phyloP scores from a whole-genome alignment of 2,329 filamentous ascomycete species.

The Geosmithia putterillii region DNA sequence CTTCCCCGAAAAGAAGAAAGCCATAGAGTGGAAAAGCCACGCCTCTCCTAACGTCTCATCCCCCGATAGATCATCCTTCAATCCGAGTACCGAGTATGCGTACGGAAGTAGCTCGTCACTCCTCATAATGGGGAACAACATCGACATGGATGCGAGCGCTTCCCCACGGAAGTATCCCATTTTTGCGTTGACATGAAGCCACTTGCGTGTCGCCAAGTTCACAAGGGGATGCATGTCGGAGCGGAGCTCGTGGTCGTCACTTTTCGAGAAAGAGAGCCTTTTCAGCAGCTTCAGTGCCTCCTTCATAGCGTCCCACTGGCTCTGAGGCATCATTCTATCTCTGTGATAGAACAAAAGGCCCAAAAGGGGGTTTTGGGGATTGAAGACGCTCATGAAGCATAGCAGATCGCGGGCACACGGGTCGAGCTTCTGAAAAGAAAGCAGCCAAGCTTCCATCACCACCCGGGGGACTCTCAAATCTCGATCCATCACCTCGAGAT shows the following conservation, averaged over 20 bases:
- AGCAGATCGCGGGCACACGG: slow-evolving; percentile 14
- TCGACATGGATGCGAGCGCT: slow-evolving; percentile 7
- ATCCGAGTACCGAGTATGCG: no score
- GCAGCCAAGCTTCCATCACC: slow-evolving; percentile 1
- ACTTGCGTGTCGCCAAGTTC: slow-evolving; percentile 17
- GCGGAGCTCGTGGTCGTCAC: slow-evolving; percentile 4
- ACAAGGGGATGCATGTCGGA: slow-evolving; percentile 20
- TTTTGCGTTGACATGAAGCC: slow-evolving; percentile 8
- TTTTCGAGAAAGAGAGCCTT: slow-evolving; percentile 17
- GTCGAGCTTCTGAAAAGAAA: slow-evolving; percentile 4
- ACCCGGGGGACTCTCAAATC: slow-evolving; percentile 4
- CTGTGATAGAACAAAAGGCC: not conserved
- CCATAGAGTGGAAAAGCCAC: no score
- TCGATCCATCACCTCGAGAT: no score
- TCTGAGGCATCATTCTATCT: slow-evolving; percentile 7
- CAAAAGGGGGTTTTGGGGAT: slow-evolving; percentile 15
- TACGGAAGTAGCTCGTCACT: no score
- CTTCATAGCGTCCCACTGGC: not conserved
- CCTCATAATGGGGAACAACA: no score
- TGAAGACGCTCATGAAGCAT: slow-evolving; percentile 17
- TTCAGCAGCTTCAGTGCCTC: slow-evolving; percentile 13
- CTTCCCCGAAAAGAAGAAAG: no score
- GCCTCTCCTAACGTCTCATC: no score
- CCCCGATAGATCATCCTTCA: no score
- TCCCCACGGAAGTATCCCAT: slow-evolving; percentile 5